Evolutionary conservation across 1,284 basidiomycete genomes (phyloP), one percentile per base, ranked within the genome.

Genomic region (Apiotrichum sp.): DNA sequence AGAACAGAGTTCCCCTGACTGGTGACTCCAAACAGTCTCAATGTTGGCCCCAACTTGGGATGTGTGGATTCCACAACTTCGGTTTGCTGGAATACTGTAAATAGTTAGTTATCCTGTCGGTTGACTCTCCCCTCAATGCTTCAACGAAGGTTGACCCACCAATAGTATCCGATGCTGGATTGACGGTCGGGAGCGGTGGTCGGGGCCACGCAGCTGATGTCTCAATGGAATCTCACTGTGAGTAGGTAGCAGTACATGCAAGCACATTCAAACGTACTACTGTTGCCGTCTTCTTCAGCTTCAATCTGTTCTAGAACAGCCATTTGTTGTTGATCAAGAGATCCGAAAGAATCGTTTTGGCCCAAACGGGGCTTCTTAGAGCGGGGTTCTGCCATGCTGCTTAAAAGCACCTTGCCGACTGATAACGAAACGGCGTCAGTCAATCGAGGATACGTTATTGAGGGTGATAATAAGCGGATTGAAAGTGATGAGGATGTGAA

Each of bases 1-100:
- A 96, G 80, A 3, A 97, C 88, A 52, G 92, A 96, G 70, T 96
- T 83, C 1, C 93, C 93, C 2, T 78, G 80, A 85, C 91, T 63
- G 0, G 90, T 96, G 4, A 96, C 88, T 46, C 93, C 93, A 73
- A 86, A 97, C 77, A 96, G 84, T 41, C 89, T 80, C 36, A 96
- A 66, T 47, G 80, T 80, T 0, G 82, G 79, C 2, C 74, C 78
- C 31, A 79, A 78, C 6, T 75, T 80, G 0, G 72, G 62, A 57
- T 87, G 85, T 3, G 80, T 80, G 2, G 84, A 79, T 58, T 89
- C 85, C 62, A 93, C 89, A 9, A 97, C 81, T 62, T 97, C 93
- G 56, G 93, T 93, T 72, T 97, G 93, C 71, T 97, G 93, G 66
- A 97, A 96, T 14, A 87, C 71, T 70, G 40, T 6, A 4, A 29